Percentiles rank a stretch among this genome's conserved stretches.
Evolutionary conservation across 192 early-diverging fungal genomes (phyloP).

Genomic region (Coemansia sp.): DNA sequence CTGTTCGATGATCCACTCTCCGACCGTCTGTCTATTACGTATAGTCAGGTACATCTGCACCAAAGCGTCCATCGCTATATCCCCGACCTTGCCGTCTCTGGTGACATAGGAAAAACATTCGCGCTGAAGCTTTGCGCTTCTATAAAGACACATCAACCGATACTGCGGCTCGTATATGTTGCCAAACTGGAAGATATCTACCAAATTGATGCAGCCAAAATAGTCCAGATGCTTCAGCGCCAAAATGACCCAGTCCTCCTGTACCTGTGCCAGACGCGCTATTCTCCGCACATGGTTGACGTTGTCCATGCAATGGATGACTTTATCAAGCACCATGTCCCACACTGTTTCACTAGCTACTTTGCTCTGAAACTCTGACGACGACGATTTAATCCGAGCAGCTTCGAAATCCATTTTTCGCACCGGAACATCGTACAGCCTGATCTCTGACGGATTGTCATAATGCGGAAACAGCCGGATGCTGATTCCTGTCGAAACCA

Average conservation of each 20-base stretch:
- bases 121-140: conserved; percentile 62
- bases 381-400: conserved; percentile 32
- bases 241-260: conserved; percentile 68
- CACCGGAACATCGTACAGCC: conserved; percentile 42
- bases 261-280: conserved; percentile 75
- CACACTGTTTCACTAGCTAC: conserved; percentile 74
- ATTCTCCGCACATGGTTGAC: conserved; percentile 82
- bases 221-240: conserved; percentile 90
- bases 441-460: conserved; percentile 25
- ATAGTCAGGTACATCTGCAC: conserved; percentile 79
- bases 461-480: conserved; percentile 54
- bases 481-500: conserved; percentile 38
- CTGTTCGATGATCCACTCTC: conserved; percentile 85
- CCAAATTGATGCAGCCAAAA: conserved; percentile 87
- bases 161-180: conserved; percentile 74
- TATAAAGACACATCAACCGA: conserved; percentile 56
- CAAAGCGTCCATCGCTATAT: conserved; percentile 66
- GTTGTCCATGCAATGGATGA: conserved; percentile 82
- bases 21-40: conserved; percentile 73
- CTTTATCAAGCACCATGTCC: conserved; percentile 85
- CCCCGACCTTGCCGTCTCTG: conserved; percentile 34
- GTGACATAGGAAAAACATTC: conserved; percentile 81
- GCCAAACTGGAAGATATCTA: conserved; percentile 94
- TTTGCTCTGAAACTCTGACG: conserved; percentile 63
- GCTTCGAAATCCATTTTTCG: conserved; percentile 41